A percentile compares a stretch with the other conserved stretches of the same genome.
Conservation (phyloP, 305 asterid genomes). For the Fraxinus floribunda region DNA sequence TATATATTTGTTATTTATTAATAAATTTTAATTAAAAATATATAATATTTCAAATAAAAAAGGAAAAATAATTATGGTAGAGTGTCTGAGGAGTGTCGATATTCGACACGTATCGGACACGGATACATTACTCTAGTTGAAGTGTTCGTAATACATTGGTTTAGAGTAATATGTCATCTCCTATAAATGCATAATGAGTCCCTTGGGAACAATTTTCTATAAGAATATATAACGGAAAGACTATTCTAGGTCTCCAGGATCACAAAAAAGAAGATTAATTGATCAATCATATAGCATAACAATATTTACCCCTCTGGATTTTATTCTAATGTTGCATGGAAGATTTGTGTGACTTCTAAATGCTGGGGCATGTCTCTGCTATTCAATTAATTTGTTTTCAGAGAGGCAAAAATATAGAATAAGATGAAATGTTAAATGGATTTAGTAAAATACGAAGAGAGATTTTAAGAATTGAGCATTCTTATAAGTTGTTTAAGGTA, state of each 20-base stretch:
- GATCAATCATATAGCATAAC: background rate
- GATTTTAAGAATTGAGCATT: background rate
- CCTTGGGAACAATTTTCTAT: background rate
- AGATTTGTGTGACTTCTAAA: background rate
- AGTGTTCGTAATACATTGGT: too few relatives aligned
- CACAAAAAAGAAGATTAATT: background rate
- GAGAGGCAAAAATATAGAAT: background rate
- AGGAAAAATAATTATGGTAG: too few relatives aligned
- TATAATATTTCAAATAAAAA: too few relatives aligned
- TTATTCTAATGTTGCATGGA: background rate
- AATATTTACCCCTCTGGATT: background rate
- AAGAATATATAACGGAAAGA: background rate
- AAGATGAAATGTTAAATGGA: background rate
- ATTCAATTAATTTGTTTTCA: background rate
- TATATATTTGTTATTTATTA: too few relatives aligned
- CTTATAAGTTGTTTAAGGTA: background rate
- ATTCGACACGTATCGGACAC: too few relatives aligned
- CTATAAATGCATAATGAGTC: background rate
- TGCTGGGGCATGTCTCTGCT: background rate
- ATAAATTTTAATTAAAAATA: too few relatives aligned
- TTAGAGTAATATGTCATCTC: background rate
- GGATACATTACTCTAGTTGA: too few relatives aligned
- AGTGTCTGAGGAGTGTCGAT: too few relatives aligned
- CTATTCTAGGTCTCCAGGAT: background rate
- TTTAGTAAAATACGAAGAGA: background rate